Conservation (phyloP, 345 rosid species). For the Eucalyptus leucophloia region DNA sequence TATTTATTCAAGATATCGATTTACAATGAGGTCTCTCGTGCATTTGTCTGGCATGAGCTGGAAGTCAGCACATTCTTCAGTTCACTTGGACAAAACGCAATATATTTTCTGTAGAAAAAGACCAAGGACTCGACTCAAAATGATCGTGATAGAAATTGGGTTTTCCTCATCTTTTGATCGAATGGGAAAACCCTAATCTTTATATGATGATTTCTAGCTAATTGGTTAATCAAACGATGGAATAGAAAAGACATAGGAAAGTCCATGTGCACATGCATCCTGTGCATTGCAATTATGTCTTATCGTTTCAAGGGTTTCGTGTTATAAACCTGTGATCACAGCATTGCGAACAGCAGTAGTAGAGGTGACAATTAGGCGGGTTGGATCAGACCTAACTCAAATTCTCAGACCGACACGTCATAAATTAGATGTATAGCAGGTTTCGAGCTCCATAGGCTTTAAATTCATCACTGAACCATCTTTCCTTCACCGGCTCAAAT, state of each 20-base stretch:
- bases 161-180: neutral
- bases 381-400: neutral
- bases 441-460: neutral
- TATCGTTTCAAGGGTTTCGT: neutral
- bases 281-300: neutral
- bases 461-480: neutral
- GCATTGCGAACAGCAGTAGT: neutral
- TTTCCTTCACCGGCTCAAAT: neutral
- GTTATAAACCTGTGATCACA: neutral
- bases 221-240: neutral
- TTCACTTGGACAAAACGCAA: neutral
- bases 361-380: neutral
- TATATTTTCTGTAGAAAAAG: neutral
- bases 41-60: neutral
- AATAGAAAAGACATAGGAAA: neutral
- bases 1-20: neutral
- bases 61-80: neutral
- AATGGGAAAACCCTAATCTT: neutral
- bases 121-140: neutral
- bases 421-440: neutral
- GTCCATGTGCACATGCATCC: neutral
- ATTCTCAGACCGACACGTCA: neutral
- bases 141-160: neutral
- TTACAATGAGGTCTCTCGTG: neutral
- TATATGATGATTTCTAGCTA: neutral